phyloP scores from a whole-genome alignment of 257 asterid genomes.

The Fraxinus anomala region DNA sequence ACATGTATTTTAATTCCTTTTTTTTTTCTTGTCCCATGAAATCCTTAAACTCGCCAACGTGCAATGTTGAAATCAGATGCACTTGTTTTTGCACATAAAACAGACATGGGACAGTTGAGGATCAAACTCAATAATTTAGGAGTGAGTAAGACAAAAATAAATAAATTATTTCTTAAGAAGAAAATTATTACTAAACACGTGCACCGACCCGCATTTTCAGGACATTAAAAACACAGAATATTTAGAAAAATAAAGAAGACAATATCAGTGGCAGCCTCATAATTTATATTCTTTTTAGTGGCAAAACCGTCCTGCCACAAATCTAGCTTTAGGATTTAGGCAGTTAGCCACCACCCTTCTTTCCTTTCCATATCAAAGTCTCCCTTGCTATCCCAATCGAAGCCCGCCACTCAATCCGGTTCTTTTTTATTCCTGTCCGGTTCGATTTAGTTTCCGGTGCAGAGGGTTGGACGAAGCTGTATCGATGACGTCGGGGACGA shows the following conservation, averaged over 20 bases:
- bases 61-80: too few relatives aligned
- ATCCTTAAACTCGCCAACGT: too few relatives aligned
- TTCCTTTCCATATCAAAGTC: constrained; percentile 6
- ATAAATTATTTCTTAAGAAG: too few relatives aligned
- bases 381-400: not conserved
- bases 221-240: not conserved
- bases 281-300: constrained; percentile 25
- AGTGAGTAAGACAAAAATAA: too few relatives aligned
- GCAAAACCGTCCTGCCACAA: constrained; percentile 18
- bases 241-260: too few relatives aligned
- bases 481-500: constrained; percentile 73
- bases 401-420: constrained; percentile 30
- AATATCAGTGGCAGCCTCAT: constrained; percentile 38
- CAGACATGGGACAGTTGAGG: too few relatives aligned
- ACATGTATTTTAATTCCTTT: too few relatives aligned
- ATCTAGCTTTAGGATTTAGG: not conserved
- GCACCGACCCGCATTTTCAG: constrained; percentile 58
- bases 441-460: constrained; percentile 7
- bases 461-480: constrained; percentile 12
- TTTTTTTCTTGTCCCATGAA: too few relatives aligned
- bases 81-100: too few relatives aligned
- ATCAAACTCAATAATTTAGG: too few relatives aligned
- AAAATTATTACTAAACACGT: constrained; percentile 43
- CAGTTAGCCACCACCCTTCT: not conserved
- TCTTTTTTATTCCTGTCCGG: constrained; percentile 15